These are phyloP conservation scores for Ogataea nitratoaversa DNA, from an alignment of 805 yeast genomes.

Conservation along the genomic window DNA sequence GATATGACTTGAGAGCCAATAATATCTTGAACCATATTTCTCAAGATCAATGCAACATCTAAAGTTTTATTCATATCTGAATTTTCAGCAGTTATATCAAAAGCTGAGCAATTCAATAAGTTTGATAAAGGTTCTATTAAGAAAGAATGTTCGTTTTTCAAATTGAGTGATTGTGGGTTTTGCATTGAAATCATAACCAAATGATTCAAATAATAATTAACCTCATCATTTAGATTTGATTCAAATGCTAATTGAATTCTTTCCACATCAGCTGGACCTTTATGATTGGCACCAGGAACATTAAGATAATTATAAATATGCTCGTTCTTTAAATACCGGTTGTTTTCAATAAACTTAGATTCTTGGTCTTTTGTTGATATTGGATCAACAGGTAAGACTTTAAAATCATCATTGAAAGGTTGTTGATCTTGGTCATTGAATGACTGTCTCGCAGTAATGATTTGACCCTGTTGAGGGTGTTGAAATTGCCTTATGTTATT, in stretches of 20 bases:
- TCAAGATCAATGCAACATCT: conserved; percentile 60
- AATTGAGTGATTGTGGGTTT: conserved; percentile 36
- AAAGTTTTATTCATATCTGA: conserved; percentile 27
- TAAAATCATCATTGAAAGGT: not conserved
- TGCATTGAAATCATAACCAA: conserved; percentile 41
- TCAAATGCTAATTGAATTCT: conserved; percentile 69
- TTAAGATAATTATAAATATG: conserved; percentile 27
- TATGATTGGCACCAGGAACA: conserved; percentile 32
- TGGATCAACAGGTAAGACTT: conserved; percentile 31
- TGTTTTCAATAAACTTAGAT: conserved; percentile 26
- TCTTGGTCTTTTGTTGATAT: conserved; percentile 32
- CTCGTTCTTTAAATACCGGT: conserved; percentile 28
- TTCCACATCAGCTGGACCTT: conserved; percentile 60
- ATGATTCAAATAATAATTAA: conserved; percentile 65
- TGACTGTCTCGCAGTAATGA: not conserved
- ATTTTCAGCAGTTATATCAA: conserved; percentile 16
- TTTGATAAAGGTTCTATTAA: conserved; percentile 33
- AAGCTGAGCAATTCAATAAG: conserved; percentile 17
- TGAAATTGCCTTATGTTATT: not conserved
- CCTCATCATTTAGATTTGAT: conserved; percentile 61
- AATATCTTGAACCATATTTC: conserved; percentile 82
- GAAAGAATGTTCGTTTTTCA: conserved; percentile 37
- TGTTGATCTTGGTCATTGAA: not conserved
- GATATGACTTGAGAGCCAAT: conserved; percentile 78
- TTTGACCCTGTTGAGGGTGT: not conserved